phyloP scores from a whole-genome alignment of 2,329 filamentous ascomycete genomes.

The Exophiala calicioides region DNA sequence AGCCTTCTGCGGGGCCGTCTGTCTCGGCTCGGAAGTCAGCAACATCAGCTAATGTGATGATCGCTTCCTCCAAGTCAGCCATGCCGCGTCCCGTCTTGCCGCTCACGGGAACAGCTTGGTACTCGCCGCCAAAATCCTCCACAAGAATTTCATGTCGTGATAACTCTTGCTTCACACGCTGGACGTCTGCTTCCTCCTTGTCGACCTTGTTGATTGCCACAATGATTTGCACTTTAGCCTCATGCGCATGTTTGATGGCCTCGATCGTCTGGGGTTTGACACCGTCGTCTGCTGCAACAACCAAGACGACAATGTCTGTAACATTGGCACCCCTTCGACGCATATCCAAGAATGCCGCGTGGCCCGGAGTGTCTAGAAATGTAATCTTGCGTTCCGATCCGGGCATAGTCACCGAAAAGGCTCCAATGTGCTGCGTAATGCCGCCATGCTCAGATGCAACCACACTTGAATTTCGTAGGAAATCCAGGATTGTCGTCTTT shows the following conservation, averaged over 20 bases:
- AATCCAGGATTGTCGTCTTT: conserved; percentile 95
- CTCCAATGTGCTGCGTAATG: conserved; percentile 98
- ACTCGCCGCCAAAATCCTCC: conserved; percentile 92
- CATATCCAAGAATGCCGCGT: conserved; percentile 95
- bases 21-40: conserved; percentile 82
- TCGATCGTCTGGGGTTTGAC: conserved; percentile 97
- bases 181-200: conserved; percentile 76
- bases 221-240: conserved; percentile 88
- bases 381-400: conserved; percentile 81
- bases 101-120: conserved; percentile 86
- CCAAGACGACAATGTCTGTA: conserved; percentile 93
- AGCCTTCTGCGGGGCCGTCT: conserved; percentile 80
- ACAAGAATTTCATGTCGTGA: conserved; percentile 81
- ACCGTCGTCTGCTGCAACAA: conserved; percentile 94
- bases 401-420: conserved; percentile 87
- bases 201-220: conserved; percentile 98
- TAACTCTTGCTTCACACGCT: conserved; percentile 86
- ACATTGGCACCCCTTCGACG: conserved; percentile 91
- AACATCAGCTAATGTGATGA: conserved; percentile 81
- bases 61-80: conserved; percentile 86
- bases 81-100: conserved; percentile 94
- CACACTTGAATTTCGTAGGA: conserved; percentile 86
- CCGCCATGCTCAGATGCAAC: conserved; percentile 91
- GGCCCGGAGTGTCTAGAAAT: conserved; percentile 94
- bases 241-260: conserved; percentile 88